Percentiles rank a stretch among this genome's conserved stretches.
Conservation (phyloP, 2,329 filamentous ascomycete genomes). For the Fusarium sublunatum region DNA sequence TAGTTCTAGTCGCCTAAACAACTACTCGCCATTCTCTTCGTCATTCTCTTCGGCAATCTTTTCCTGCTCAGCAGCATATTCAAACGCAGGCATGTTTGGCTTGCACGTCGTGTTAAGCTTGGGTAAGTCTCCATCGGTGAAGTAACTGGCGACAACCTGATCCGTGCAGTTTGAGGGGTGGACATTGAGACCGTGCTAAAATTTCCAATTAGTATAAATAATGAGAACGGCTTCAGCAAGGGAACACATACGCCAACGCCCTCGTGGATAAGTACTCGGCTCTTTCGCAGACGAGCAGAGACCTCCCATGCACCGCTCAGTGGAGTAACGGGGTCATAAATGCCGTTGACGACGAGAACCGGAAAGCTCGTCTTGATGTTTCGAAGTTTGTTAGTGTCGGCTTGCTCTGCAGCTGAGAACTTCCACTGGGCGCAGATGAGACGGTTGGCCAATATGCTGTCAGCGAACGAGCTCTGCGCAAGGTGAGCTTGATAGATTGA, state of each 20-base stretch:
- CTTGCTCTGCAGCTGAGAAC: not conserved
- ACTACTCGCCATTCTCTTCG: too few species aligned
- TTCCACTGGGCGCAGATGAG: not conserved
- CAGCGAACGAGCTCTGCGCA: not conserved
- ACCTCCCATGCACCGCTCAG: not conserved
- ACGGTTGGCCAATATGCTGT: not conserved
- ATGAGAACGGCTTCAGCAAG: too few species aligned
- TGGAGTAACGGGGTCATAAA: not conserved
- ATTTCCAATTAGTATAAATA: too few species aligned
- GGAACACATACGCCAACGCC: not conserved
- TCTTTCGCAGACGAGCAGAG: not conserved
- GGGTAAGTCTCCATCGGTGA: too few species aligned
- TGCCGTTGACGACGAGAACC: not conserved
- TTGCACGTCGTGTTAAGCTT: too few species aligned
- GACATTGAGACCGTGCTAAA: too few species aligned
- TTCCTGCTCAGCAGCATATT: too few species aligned
- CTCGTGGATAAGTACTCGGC: not conserved
- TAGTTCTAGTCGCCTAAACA: too few species aligned
- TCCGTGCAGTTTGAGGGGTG: too few species aligned
- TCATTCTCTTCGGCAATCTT: too few species aligned
- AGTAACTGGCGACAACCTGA: too few species aligned
- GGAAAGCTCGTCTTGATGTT: not conserved
- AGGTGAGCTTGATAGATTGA: conserved; percentile 5
- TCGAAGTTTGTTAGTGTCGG: not conserved
- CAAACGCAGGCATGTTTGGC: too few species aligned